These are phyloP conservation scores for Didymella pomorum DNA, from an alignment of 2,329 filamentous ascomycete species.

Conservation along the genomic window DNA sequence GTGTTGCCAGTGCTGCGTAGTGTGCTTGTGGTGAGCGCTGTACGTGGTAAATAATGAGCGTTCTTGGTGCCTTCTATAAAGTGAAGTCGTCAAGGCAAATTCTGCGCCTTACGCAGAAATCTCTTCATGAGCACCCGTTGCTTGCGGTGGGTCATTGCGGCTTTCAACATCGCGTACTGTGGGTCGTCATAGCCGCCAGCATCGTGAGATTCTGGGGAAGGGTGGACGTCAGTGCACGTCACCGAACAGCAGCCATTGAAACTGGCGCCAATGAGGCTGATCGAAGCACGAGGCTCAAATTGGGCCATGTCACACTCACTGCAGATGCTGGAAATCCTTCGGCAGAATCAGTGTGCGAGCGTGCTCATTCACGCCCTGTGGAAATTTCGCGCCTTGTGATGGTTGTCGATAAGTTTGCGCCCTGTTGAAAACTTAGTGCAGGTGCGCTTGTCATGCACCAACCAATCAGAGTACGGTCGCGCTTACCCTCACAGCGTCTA, in stretches of 20 bases:
- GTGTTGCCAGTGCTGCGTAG: too few relatives aligned
- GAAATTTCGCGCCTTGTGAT: constrained; percentile 7
- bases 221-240: constrained; percentile 9
- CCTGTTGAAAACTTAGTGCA: constrained; percentile 2
- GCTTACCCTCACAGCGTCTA: constrained; percentile 13
- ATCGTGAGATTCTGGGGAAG: constrained; percentile 1
- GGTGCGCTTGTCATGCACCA: constrained; percentile 2
- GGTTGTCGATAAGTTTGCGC: constrained; percentile 5
- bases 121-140: not conserved
- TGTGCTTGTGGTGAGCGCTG: too few relatives aligned
- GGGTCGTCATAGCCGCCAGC: not conserved
- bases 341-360: not conserved
- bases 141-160: not conserved
- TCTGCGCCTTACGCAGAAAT: not conserved
- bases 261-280: constrained; percentile 1
- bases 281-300: constrained; percentile 4
- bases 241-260: not conserved
- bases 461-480: constrained; percentile 10
- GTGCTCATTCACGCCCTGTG: constrained; percentile 14
- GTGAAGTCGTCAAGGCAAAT: not conserved
- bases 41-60: not conserved
- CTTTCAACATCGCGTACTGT: not conserved
- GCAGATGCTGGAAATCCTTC: not conserved
- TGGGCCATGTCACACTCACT: not conserved
- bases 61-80: not conserved